Conservation (phyloP, 768 basidiomycete genomes). For the Pleurotus platypus region DNA sequence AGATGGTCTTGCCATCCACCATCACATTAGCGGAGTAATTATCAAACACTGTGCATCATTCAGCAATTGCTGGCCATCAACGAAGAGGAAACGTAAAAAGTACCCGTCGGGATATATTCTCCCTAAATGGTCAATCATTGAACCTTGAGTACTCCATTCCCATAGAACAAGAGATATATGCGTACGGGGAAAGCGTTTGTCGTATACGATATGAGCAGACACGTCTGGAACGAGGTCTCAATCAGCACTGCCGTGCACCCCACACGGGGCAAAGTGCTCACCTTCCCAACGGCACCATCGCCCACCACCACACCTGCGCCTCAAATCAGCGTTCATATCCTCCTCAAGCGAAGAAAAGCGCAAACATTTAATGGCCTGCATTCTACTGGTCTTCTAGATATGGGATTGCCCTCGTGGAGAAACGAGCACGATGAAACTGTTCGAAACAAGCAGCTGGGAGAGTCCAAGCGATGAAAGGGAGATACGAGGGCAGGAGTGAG, state of each 20-base stretch:
- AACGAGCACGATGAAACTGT: slow-evolving; percentile 2
- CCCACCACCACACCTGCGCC: slow-evolving; percentile 91
- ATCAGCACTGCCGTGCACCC: slow-evolving; percentile 6
- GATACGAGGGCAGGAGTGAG: not conserved
- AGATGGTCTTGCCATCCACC: slow-evolving; percentile 98
- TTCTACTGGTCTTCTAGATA: slow-evolving; percentile 28
- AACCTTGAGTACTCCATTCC: slow-evolving; percentile 10
- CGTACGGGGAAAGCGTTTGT: slow-evolving; percentile 95
- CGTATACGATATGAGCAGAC: slow-evolving; percentile 98
- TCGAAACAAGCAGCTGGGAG: not conserved
- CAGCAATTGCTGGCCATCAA: not conserved
- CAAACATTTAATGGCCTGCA: slow-evolving; percentile 93
- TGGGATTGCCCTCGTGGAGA: slow-evolving; percentile 1
- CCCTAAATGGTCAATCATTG: slow-evolving; percentile 47
- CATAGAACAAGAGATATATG: slow-evolving; percentile 14
- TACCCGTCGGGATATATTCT: slow-evolving; percentile 95
- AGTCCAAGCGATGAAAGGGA: not conserved
- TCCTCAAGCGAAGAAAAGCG: slow-evolving; percentile 15
- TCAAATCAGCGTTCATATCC: slow-evolving; percentile 25
- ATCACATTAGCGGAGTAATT: slow-evolving; percentile 99
- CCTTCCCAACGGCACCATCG: slow-evolving; percentile 99
- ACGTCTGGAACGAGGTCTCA: slow-evolving; percentile 62
- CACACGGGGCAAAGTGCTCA: slow-evolving; percentile 28
- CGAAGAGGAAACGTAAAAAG: slow-evolving; percentile 29
- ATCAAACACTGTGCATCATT: slow-evolving; percentile 78